These are phyloP conservation scores for Crotalaria pallida DNA, from an alignment of 306 rosid species.

Conservation along the genomic window DNA sequence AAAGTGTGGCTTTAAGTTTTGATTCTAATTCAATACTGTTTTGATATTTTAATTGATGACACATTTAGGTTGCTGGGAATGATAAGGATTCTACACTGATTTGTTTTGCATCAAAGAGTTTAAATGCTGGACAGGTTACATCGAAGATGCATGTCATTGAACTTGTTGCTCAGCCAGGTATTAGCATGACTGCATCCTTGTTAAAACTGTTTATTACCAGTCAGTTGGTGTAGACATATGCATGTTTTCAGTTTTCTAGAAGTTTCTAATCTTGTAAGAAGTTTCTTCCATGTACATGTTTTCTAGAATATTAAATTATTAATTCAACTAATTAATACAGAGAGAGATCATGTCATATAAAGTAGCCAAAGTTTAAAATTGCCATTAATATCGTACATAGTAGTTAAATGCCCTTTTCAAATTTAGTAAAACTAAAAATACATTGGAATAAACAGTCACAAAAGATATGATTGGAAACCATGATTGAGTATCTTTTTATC, in stretches of 20 bases:
- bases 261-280: neutral
- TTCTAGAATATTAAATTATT: no score
- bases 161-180: constrained; percentile 70
- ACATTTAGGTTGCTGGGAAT: constrained; percentile 46
- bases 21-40: neutral
- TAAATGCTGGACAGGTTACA: constrained; percentile 53
- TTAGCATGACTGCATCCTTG: neutral
- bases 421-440: neutral
- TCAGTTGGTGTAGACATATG: neutral
- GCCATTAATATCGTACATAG: neutral
- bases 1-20: neutral
- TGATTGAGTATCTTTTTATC: neutral
- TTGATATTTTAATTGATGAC: neutral
- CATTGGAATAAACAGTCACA: neutral
- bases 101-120: constrained; percentile 52
- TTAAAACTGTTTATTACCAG: neutral
- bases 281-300: neutral
- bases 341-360: neutral
- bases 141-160: constrained; percentile 69
- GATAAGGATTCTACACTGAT: constrained; percentile 52
- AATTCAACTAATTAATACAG: neutral
- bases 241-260: neutral
- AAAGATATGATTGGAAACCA: neutral
- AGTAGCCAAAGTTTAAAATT: neutral
- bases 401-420: neutral